These are phyloP conservation scores for Solanum medicagineum DNA, from an alignment of 257 asterid species.

Conservation along the genomic window DNA sequence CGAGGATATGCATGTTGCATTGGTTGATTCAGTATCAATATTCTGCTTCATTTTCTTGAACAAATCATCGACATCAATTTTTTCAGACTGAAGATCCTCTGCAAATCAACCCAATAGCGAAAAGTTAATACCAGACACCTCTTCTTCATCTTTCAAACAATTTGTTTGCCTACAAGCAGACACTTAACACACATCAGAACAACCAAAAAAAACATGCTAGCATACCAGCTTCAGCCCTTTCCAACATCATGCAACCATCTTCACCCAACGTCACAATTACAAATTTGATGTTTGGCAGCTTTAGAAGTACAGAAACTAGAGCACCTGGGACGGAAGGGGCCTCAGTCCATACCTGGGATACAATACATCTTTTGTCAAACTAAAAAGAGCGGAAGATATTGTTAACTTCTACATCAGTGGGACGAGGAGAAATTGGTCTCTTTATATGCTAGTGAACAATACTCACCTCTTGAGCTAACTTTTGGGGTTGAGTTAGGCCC, in stretches of 20 bases:
- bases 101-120: not conserved
- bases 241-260: conserved; percentile 50
- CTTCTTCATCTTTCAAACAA: not conserved
- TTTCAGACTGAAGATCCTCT: conserved; percentile 47
- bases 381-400: not conserved
- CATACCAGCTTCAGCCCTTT: conserved; percentile 30
- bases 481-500: not conserved
- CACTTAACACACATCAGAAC: not conserved
- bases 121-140: not conserved
- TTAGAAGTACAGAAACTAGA: conserved; percentile 65
- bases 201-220: not conserved
- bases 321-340: conserved; percentile 64
- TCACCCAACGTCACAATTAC: conserved; percentile 44
- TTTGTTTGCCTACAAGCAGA: not conserved
- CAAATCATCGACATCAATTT: conserved; percentile 55
- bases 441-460: not conserved
- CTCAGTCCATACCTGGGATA: conserved; percentile 45
- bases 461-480: not conserved
- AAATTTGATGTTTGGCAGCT: conserved; percentile 50
- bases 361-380: not conserved
- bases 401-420: not conserved
- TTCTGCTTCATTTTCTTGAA: conserved; percentile 45
- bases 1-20: conserved; percentile 63
- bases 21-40: conserved; percentile 22
- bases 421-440: not conserved